Conservation (phyloP, 1,284 basidiomycete species). For the Ustilago hordei region DNA sequence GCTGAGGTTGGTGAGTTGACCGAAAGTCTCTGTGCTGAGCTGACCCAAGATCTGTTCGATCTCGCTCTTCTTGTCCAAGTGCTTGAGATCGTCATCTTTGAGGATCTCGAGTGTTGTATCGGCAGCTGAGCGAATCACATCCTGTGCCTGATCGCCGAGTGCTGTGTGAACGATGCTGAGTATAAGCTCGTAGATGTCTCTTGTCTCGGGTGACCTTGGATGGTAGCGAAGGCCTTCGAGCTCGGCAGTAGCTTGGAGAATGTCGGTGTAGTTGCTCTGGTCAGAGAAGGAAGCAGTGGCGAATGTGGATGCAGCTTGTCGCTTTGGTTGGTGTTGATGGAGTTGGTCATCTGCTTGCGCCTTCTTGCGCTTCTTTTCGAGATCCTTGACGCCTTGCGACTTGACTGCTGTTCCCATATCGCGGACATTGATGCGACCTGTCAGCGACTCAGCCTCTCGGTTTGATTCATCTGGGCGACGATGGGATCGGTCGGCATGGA, state of each 20-base stretch:
- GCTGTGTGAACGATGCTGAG: slow-evolving; percentile 77
- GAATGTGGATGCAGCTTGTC: slow-evolving; percentile 74
- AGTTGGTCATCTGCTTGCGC: slow-evolving; percentile 56
- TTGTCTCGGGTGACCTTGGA: slow-evolving; percentile 91
- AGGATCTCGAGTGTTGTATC: slow-evolving; percentile 89
- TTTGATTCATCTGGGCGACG: slow-evolving; percentile 79
- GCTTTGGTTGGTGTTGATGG: slow-evolving; percentile 36
- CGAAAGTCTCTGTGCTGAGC: slow-evolving; percentile 81
- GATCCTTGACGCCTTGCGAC: slow-evolving; percentile 85
- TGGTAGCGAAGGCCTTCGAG: slow-evolving; percentile 93
- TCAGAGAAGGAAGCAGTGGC: slow-evolving; percentile 68
- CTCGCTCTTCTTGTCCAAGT: slow-evolving; percentile 98
- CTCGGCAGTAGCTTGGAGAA: slow-evolving; percentile 76
- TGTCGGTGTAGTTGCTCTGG: slow-evolving; percentile 73
- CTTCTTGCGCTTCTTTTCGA: slow-evolving; percentile 88
- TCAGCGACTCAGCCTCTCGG: slow-evolving; percentile 91
- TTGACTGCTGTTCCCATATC: slow-evolving; percentile 94
- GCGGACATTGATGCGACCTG: slow-evolving; percentile 86
- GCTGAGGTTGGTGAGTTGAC: slow-evolving; percentile 84
- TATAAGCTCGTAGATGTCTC: slow-evolving; percentile 93
- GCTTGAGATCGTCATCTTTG: slow-evolving; percentile 90
- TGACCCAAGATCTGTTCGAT: slow-evolving; percentile 83
- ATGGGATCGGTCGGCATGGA: slow-evolving; percentile 60
- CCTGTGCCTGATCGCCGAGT: slow-evolving; percentile 94
- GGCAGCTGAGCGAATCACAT: slow-evolving; percentile 92